phyloP scores from a whole-genome alignment of 768 basidiomycete genomes.

The Coprinopsis cinerea region DNA sequence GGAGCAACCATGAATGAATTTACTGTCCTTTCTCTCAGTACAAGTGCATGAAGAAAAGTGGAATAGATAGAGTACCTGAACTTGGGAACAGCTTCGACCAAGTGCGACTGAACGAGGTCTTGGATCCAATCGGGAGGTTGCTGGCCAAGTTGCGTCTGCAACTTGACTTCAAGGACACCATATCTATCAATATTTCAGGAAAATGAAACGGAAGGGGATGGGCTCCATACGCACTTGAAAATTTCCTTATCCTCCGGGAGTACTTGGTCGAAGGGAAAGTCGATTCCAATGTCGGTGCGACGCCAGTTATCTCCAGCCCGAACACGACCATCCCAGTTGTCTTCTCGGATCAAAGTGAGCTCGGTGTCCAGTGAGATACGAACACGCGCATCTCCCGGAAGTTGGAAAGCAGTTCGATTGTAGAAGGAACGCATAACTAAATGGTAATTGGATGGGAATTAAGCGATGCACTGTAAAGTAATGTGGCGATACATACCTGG shows the following conservation, averaged over 20 bases:
- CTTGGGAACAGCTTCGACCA: slow-evolving; percentile 97
- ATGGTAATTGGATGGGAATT: neutral
- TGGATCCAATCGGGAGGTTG: slow-evolving; percentile 95
- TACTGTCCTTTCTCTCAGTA: slow-evolving; percentile 42
- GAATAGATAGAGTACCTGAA: slow-evolving; percentile 51
- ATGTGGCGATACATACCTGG: slow-evolving; percentile 53
- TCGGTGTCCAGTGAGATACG: slow-evolving; percentile 98
- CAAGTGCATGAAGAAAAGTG: slow-evolving; percentile 3
- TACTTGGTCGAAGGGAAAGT: slow-evolving; percentile 82
- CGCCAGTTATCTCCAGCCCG: slow-evolving; percentile 93
- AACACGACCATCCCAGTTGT: slow-evolving; percentile 83
- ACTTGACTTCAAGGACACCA: slow-evolving; percentile 94
- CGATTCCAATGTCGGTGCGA: slow-evolving; percentile 87
- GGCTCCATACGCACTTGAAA: slow-evolving; percentile 81
- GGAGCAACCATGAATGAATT: slow-evolving; percentile 96
- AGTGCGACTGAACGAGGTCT: slow-evolving; percentile 90
- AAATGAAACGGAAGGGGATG: too few species aligned
- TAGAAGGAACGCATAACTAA: slow-evolving; percentile 96
- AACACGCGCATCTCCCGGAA: slow-evolving; percentile 97
- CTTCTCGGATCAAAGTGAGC: slow-evolving; percentile 89
- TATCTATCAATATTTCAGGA: too few species aligned
- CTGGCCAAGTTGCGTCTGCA: slow-evolving; percentile 94
- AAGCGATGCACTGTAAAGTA: neutral
- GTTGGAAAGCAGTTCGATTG: slow-evolving; percentile 97
- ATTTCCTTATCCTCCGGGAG: slow-evolving; percentile 76